Evolutionary conservation across 129 eudicot genomes (phyloP).

Genomic region (Artemisia tridentata): DNA sequence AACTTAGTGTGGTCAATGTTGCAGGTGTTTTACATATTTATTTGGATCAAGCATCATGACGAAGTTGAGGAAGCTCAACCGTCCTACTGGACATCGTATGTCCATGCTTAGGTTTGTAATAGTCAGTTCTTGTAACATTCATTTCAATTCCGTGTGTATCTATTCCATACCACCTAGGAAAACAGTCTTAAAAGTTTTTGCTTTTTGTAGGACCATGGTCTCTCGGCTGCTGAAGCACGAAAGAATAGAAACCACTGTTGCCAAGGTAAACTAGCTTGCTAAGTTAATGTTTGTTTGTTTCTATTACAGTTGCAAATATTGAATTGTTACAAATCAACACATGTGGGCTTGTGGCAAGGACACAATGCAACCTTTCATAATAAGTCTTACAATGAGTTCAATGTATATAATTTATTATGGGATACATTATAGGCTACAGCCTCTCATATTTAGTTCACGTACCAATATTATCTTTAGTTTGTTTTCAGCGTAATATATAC

Average conservation of each 20-base stretch:
- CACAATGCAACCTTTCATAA: too few relatives aligned
- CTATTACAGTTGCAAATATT: background rate
- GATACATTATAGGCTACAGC: background rate
- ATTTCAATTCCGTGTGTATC: background rate
- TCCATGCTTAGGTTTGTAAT: slow-evolving; percentile 65
- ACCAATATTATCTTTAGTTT: background rate
- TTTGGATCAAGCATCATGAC: slow-evolving; percentile 45
- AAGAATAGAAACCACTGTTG: slow-evolving; percentile 89
- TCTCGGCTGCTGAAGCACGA: slow-evolving; percentile 94
- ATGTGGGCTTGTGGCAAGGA: background rate
- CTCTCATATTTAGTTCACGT: background rate
- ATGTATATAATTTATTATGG: background rate
- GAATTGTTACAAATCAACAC: background rate
- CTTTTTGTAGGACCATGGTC: slow-evolving; percentile 74
- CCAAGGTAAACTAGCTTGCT: slow-evolving; percentile 54
- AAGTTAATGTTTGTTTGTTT: background rate
- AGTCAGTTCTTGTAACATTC: background rate
- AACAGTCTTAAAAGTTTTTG: background rate
- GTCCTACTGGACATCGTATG: slow-evolving; percentile 85
- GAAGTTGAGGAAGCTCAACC: slow-evolving; percentile 82
- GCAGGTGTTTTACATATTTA: slow-evolving; percentile 22
- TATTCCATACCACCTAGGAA: background rate
- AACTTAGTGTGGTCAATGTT: background rate
- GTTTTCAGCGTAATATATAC: background rate
- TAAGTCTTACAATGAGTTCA: too few relatives aligned